Evolutionary conservation across 2,329 filamentous ascomycete species (phyloP).

Genomic region (Fusarium oxysporum): DNA sequence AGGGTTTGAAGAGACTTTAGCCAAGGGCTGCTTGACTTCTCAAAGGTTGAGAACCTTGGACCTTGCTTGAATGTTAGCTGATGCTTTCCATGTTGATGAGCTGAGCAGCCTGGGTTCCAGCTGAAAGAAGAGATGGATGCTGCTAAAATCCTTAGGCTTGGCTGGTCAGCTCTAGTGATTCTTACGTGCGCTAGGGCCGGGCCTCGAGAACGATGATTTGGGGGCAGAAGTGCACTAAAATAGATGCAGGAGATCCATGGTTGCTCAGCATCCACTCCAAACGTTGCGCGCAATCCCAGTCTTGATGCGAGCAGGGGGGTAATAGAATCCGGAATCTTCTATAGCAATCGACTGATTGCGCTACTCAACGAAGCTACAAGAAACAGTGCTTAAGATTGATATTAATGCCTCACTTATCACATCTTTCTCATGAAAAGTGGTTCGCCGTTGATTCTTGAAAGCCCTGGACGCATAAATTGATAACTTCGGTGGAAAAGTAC

Average conservation of each 20-base stretch:
- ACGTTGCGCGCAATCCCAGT: not conserved
- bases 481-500: not conserved
- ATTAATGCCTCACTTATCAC: not conserved
- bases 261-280: not conserved
- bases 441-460: not conserved
- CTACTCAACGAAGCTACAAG: not conserved
- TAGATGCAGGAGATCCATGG: not conserved
- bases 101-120: not conserved
- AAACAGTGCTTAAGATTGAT: not conserved
- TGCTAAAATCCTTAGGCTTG: constrained; percentile 14
- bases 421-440: not conserved
- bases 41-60: not conserved
- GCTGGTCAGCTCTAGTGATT: constrained; percentile 21
- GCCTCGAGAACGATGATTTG: constrained; percentile 13
- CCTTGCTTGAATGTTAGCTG: not conserved
- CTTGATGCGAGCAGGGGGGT: not conserved
- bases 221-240: not conserved
- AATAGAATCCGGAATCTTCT: not conserved
- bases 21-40: not conserved
- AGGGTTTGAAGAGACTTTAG: not conserved
- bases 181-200: constrained; percentile 19
- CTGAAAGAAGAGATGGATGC: constrained; percentile 11
- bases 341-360: not conserved
- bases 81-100: not conserved
- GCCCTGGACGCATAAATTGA: not conserved